A percentile compares a stretch with the other conserved stretches of the same genome.
Evolutionary conservation across 345 rosid species (phyloP).

Genomic region (Hibiscus tridactylites): DNA sequence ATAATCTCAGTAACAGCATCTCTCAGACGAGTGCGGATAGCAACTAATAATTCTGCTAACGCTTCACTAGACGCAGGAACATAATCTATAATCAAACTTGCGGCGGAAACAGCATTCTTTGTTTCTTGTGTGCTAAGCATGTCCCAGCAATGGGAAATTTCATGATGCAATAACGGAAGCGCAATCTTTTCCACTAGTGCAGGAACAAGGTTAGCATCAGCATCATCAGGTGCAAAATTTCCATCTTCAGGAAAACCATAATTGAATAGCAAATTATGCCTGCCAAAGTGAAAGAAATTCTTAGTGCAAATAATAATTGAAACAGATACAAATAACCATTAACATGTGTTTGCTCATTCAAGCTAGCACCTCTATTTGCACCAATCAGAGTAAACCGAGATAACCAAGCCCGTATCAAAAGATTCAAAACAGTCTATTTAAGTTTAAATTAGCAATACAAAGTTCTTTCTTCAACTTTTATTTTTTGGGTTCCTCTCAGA

Average conservation of each 20-base stretch:
- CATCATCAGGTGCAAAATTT: slow-evolving; percentile 49
- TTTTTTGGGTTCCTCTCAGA: neutral
- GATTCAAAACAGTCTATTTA: neutral
- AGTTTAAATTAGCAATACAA: neutral
- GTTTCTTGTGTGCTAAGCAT: slow-evolving; percentile 73
- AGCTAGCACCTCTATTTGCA: neutral
- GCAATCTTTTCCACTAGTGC: slow-evolving; percentile 86
- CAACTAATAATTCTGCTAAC: slow-evolving; percentile 46
- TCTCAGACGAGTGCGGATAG: slow-evolving; percentile 62
- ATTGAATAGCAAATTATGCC: slow-evolving; percentile 76
- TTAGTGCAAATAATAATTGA: slow-evolving; percentile 10
- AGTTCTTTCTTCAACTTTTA: neutral
- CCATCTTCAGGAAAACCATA: slow-evolving; percentile 79
- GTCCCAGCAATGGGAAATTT: slow-evolving; percentile 86
- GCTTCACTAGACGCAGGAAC: slow-evolving; percentile 72
- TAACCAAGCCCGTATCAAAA: neutral
- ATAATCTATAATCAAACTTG: slow-evolving; percentile 65
- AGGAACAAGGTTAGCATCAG: slow-evolving; percentile 82
- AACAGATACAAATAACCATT: neutral
- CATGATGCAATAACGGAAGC: slow-evolving; percentile 73
- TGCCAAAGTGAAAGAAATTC: slow-evolving; percentile 22
- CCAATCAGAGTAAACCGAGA: neutral
- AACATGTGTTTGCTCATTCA: neutral
- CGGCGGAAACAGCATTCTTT: slow-evolving; percentile 75
- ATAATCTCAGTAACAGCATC: slow-evolving; percentile 56